Evolutionary conservation across 345 rosid species (phyloP), one percentile per base, ranked within the genome.

Genomic region (Linum trigynum): DNA sequence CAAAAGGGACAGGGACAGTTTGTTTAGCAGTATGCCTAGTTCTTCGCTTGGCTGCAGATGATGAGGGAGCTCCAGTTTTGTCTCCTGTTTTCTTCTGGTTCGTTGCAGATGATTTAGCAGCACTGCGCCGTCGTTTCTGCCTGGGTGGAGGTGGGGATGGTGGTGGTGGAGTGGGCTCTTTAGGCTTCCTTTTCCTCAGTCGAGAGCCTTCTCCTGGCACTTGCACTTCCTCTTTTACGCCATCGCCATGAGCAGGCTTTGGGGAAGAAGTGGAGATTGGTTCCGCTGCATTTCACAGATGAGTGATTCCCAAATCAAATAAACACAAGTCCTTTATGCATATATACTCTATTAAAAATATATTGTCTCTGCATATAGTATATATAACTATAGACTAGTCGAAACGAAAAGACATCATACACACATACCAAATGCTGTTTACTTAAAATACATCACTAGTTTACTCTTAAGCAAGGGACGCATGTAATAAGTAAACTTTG

Each of bases 121-220:
- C 53, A 48, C 11, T 48, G 14, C 53, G 53, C 14, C 14, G 9
- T 48, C 14, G 9, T 15, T 48, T 48, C 51, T 62, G 17, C 35
- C 12, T 39, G 4, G 65, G 12, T 5, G 39, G 39, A 23, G 62
- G 39, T 62, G 45, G 35, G 1, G 7, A 41, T 39, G 45, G 17
- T 5, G 16, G 48, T 37, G 37, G 11, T 3, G 40, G 35, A 62
- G 17, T 14, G 11, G 45, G 48, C 15, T 12, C 9, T 48, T 3
- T 48, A 9, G 53, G 73, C 67, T 76, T 84, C 67, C 75, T 79
- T 64, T 71, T 83, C 80, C 68, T 74, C 42, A 65, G 61, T 38
- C 61, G 63, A 48, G 75, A 40, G 67, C 53, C 76, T 68, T 66
- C 71, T 3, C 66, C 69, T 69, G 56, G 72, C 55, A 67, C 70